Evolutionary conservation across 495 filamentous ascomycete genomes (phyloP).

Genomic region (Penicillium nucicola): DNA sequence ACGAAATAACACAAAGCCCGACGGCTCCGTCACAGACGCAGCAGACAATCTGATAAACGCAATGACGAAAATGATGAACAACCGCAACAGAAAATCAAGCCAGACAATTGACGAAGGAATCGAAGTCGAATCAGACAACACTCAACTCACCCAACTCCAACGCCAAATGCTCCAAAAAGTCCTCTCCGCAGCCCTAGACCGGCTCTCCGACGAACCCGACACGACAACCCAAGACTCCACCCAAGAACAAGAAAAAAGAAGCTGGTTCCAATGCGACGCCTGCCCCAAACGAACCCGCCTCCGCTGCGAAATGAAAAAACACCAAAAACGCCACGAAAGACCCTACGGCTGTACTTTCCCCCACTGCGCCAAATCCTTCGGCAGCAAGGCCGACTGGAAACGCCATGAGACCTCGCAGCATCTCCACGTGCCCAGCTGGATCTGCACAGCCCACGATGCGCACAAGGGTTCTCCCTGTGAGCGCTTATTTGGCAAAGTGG

Average conservation of each 20-base stretch:
- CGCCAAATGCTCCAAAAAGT: slow-evolving; percentile 37
- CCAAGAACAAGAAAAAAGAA: slow-evolving; percentile 26
- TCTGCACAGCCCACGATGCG: slow-evolving; percentile 52
- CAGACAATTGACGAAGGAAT: slow-evolving; percentile 28
- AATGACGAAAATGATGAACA: slow-evolving; percentile 38
- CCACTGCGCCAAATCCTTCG: slow-evolving; percentile 73
- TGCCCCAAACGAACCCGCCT: slow-evolving; percentile 57
- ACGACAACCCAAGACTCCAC: slow-evolving; percentile 8
- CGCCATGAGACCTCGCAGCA: slow-evolving; percentile 91
- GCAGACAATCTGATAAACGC: slow-evolving; percentile 35
- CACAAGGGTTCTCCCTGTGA: slow-evolving; percentile 44
- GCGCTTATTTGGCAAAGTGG: slow-evolving; percentile 57
- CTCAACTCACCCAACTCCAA: slow-evolving; percentile 26
- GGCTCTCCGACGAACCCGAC: slow-evolving; percentile 22
- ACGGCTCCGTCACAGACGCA: slow-evolving; percentile 27
- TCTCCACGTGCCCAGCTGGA: slow-evolving; percentile 70
- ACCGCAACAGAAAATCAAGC: slow-evolving; percentile 20
- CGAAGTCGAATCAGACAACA: slow-evolving; percentile 16
- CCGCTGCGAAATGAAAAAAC: slow-evolving; percentile 77
- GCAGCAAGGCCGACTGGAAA: slow-evolving; percentile 96
- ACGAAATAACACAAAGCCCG: slow-evolving; percentile 14
- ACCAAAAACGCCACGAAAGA: slow-evolving; percentile 78
- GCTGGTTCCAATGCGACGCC: slow-evolving; percentile 44
- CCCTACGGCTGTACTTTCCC: slow-evolving; percentile 86
- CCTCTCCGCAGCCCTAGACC: slow-evolving; percentile 30